A percentile compares a stretch with the other conserved stretches of the same genome.
phyloP scores from a whole-genome alignment of 129 eudicot species.

The Pittosporum tobira region DNA sequence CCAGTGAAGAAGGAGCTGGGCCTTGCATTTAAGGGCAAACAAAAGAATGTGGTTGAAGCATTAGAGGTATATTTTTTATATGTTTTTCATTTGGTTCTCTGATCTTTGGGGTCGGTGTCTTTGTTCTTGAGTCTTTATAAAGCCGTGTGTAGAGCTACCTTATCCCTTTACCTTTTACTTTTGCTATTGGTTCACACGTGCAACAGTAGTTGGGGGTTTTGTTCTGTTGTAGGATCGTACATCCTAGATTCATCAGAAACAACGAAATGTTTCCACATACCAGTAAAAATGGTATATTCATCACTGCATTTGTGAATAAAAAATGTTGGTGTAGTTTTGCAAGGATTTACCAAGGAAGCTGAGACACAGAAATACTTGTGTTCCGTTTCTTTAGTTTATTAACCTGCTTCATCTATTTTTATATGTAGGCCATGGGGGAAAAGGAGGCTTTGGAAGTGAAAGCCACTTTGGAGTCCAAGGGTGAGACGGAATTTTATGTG shows the following conservation, averaged over 20 bases:
- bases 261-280: no score
- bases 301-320: background rate
- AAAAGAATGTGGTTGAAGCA: conserved; percentile 54
- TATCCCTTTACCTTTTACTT: no score
- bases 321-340: conserved; percentile 2
- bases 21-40: conserved; percentile 62
- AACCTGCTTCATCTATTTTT: background rate
- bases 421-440: conserved; percentile 50
- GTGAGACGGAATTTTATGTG: conserved; percentile 47
- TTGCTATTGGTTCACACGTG: no score
- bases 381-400: background rate
- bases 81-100: background rate
- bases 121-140: no score
- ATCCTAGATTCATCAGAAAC: no score
- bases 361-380: background rate
- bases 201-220: no score
- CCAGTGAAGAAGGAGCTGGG: conserved; percentile 64
- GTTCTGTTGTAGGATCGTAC: no score
- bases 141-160: no score
- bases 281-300: no score
- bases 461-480: conserved; percentile 49
- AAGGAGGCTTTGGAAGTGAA: conserved; percentile 64
- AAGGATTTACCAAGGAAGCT: background rate
- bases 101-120: no score
- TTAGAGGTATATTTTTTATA: conserved; percentile 30